A percentile compares a stretch with the other conserved stretches of the same genome.
These are phyloP conservation scores for Lentinula aciculospora DNA, from an alignment of 768 basidiomycete genomes.

Conservation along the genomic window DNA sequence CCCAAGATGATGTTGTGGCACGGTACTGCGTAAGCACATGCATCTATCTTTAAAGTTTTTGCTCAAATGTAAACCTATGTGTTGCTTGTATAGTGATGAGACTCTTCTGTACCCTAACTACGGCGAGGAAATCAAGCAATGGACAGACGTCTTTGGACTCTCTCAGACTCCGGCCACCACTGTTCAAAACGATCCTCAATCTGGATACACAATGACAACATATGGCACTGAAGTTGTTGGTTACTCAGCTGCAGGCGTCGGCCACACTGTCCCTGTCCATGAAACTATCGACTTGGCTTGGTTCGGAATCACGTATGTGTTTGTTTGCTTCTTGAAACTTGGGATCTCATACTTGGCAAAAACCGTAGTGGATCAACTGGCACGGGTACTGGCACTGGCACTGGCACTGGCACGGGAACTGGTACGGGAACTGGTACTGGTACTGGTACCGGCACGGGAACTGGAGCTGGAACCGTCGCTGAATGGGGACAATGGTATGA, in stretches of 20 bases:
- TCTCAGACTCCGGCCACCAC: constrained; percentile 32
- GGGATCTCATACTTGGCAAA: not conserved
- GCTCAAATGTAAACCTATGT: not conserved
- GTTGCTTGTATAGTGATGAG: constrained; percentile 24
- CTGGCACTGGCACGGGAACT: not conserved
- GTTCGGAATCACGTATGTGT: constrained; percentile 31
- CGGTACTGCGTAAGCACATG: constrained; percentile 28
- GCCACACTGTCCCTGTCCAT: constrained; percentile 48
- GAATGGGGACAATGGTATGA: not conserved
- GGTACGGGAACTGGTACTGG: not conserved
- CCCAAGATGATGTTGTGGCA: constrained; percentile 53
- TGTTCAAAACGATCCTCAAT: constrained; percentile 33
- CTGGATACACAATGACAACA: constrained; percentile 40
- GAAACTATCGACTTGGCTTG: constrained; percentile 40
- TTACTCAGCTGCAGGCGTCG: constrained; percentile 39
- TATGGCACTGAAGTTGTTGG: constrained; percentile 35
- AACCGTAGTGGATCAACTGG: not conserved
- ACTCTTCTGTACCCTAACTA: constrained; percentile 47
- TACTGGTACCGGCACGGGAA: not conserved
- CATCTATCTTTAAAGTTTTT: not conserved
- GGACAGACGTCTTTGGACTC: constrained; percentile 50
- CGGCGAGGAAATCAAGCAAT: constrained; percentile 46
- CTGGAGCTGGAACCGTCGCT: not conserved
- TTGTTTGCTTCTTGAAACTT: not conserved
- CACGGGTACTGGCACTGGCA: not conserved